These are phyloP conservation scores for Chlamydomonas urium DNA, from an alignment of 139 green algal species.

Conservation along the genomic window DNA sequence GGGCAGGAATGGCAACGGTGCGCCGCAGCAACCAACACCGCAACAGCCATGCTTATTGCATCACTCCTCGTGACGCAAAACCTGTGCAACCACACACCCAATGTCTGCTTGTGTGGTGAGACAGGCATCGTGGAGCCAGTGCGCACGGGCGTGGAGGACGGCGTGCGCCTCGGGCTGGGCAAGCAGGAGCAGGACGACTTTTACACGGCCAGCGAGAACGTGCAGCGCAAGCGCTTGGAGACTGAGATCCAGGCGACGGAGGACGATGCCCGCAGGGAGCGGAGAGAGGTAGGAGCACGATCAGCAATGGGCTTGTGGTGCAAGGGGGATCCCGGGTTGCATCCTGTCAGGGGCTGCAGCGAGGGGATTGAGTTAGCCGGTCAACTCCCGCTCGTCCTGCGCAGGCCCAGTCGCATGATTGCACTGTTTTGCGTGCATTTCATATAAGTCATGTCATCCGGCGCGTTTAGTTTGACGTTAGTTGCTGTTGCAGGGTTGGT, in stretches of 20 bases:
- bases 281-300: too few species aligned
- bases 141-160: slow-evolving; percentile 51
- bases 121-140: slow-evolving; percentile 78
- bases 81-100: background rate
- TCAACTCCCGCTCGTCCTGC: too few species aligned
- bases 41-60: background rate
- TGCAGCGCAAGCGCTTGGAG: slow-evolving; percentile 68
- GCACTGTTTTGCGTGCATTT: too few species aligned
- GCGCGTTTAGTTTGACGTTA: too few species aligned
- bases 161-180: slow-evolving; percentile 70
- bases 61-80: background rate
- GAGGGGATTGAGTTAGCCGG: too few species aligned
- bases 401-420: too few species aligned
- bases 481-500: too few species aligned
- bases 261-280: slow-evolving; percentile 50
- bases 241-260: slow-evolving; percentile 81
- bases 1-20: too few species aligned
- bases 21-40: background rate
- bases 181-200: slow-evolving; percentile 76
- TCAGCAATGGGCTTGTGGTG: too few species aligned
- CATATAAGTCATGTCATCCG: too few species aligned
- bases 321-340: too few species aligned
- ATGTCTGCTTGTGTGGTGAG: background rate
- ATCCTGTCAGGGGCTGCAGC: too few species aligned
- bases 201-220: slow-evolving; percentile 68